Conservation (phyloP, 192 early-diverging fungal genomes). For the Chytriomyces sp. region DNA sequence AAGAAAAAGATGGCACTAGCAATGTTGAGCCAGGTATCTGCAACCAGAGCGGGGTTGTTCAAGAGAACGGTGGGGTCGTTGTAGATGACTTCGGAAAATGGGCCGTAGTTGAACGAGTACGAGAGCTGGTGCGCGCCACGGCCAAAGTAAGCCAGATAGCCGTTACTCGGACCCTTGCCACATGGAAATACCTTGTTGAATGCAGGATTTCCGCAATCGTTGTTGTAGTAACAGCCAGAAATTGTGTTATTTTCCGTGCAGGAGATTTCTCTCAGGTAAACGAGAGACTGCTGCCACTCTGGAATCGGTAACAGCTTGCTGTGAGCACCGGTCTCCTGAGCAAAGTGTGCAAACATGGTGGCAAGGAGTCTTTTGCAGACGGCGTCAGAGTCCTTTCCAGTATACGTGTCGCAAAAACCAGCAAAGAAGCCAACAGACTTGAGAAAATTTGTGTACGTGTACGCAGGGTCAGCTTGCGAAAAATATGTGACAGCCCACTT, state of each 20-base stretch:
- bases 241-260: conserved; percentile 13
- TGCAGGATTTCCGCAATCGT: conserved; percentile 21
- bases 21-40: conserved; percentile 27
- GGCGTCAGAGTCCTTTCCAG: conserved; percentile 19
- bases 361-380: conserved; percentile 11
- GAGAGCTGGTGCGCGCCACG: conserved; percentile 26
- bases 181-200: conserved; percentile 20
- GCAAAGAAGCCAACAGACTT: conserved; percentile 24
- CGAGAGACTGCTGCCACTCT: conserved; percentile 18
- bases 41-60: conserved; percentile 9
- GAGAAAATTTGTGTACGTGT: conserved; percentile 28
- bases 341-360: conserved; percentile 36
- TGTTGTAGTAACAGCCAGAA: conserved; percentile 11
- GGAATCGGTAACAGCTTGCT: conserved; percentile 4
- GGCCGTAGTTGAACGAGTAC: conserved; percentile 20
- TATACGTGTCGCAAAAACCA: conserved; percentile 23
- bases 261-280: neutral
- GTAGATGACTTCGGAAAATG: conserved; percentile 12
- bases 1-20: conserved; percentile 26
- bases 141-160: conserved; percentile 16
- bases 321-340: conserved; percentile 26
- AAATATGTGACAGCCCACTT: conserved; percentile 22
- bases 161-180: neutral
- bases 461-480: conserved; percentile 14
- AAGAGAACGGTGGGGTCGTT: conserved; percentile 13